Base-by-base conservation (phyloP, 2,329 filamentous ascomycete genomes). In the Dissoconium aciculare region DNA sequence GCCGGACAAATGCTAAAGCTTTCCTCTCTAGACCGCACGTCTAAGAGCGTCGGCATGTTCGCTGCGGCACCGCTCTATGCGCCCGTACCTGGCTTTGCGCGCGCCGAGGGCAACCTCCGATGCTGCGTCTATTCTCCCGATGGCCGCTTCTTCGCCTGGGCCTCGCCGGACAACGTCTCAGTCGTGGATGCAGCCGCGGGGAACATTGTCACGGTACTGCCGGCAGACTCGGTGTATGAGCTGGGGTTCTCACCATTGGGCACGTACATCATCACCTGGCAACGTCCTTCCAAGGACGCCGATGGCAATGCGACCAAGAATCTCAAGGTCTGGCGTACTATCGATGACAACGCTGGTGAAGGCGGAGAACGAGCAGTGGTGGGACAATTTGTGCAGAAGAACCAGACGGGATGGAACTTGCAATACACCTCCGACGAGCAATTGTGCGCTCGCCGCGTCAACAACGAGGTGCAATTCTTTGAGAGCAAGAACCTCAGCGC, bases 391-490 rank as follows among this genome's bases (percentile, higher is more conserved):
- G 89, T 98, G 44, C 89, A 98, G 59, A 94, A 94, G 67, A 79
- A 75, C 42, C 83, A 92, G 64, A 82, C 79, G 27, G 82, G 85
- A 50, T 95, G 87, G 87, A 95, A 94, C 55, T 66, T 98, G 52
- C 87, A 95, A 60, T 98, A 95, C 59, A 93, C 85, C 16, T 70
- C 73, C 36, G 89, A 98, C 53, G 89, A 98, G 67, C 72, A 75
- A 55, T 87, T 82, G 57, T 95, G 87, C 56, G 89, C 87, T 43
- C 83, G 89, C 44, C 69, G 77, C 40, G 87, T 95, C 48, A 94
- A 82, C 57, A 98, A 98, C 55, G 85, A 95, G 65, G 81, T 98
- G 34, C 89, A 95, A 50, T 93, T 98, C 58, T 95, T 87, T 64
- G 71, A 92, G 59, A 89, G 82, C 55, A 69, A 78, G 43, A 77